Conservation (phyloP, 2,329 filamentous ascomycete species). For the Gnomoniopsis sp. region DNA sequence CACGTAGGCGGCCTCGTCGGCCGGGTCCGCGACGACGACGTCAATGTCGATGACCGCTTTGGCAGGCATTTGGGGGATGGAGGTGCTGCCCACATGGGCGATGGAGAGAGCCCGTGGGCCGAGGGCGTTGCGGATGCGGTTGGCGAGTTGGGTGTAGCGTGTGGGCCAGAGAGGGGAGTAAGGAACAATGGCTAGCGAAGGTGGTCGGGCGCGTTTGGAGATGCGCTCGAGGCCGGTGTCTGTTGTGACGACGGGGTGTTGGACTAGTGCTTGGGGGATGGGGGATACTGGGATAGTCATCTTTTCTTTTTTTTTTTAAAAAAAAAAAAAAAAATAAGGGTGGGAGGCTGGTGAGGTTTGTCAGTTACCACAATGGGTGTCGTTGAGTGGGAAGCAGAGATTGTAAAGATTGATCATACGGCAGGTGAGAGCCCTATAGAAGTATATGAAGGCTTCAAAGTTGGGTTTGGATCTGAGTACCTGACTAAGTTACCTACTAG, state of each 20-base stretch:
- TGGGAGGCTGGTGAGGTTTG: too few relatives aligned
- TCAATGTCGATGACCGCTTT: conserved; percentile 12
- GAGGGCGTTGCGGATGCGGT: conserved; percentile 3
- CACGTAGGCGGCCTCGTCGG: conserved; percentile 8
- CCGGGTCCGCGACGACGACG: conserved; percentile 7
- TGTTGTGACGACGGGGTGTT: neutral
- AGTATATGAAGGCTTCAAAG: too few relatives aligned
- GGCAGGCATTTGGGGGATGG: neutral
- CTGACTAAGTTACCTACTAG: too few relatives aligned
- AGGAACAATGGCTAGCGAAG: neutral
- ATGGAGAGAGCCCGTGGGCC: neutral
- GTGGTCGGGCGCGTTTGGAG: neutral
- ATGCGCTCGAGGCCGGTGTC: neutral
- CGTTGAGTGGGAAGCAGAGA: too few relatives aligned
- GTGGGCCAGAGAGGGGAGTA: neutral
- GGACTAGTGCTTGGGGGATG: neutral
- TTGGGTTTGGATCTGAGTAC: too few relatives aligned
- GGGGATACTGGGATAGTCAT: neutral
- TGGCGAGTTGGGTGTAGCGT: neutral
- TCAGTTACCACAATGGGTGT: too few relatives aligned
- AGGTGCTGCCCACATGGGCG: conserved; percentile 8
- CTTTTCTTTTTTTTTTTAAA: too few relatives aligned
- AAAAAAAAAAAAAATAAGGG: too few relatives aligned
- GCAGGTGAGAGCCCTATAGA: too few relatives aligned
- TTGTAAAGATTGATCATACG: too few relatives aligned